phyloP scores from a whole-genome alignment of 352 stramenopile species.

The Nothophytophthora sp. region DNA sequence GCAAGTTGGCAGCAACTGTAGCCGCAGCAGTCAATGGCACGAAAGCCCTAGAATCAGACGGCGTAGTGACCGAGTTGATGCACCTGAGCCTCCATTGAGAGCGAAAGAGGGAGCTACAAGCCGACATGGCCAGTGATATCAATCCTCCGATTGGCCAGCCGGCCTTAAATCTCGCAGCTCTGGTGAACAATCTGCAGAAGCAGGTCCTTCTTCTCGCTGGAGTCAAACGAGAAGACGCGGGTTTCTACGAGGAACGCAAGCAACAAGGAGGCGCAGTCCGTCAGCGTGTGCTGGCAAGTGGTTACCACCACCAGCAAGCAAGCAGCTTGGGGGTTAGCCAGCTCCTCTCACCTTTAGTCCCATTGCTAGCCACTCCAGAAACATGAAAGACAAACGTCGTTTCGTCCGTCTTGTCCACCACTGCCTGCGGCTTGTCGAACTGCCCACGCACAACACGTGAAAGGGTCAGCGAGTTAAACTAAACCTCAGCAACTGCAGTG shows the following conservation, averaged over 20 bases:
- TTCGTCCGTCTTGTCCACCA: constrained; percentile 64
- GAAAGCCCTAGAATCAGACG: constrained; percentile 2
- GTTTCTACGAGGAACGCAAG: constrained; percentile 41
- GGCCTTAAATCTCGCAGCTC: constrained; percentile 39
- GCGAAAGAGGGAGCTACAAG: constrained; percentile 1
- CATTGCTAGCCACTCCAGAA: constrained; percentile 46
- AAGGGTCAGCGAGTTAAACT: not conserved
- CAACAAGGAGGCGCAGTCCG: not conserved
- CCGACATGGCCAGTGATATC: not conserved
- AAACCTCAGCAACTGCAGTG: not conserved
- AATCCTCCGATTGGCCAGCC: not conserved
- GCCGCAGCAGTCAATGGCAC: not conserved
- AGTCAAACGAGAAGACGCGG: constrained; percentile 65
- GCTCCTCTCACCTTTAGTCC: constrained; percentile 46
- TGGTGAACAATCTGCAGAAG: constrained; percentile 46
- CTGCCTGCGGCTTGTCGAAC: constrained; percentile 67
- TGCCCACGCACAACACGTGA: constrained; percentile 18
- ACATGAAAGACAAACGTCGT: constrained; percentile 68
- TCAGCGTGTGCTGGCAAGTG: too few relatives aligned
- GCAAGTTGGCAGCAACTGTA: constrained; percentile 18
- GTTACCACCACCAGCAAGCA: not conserved
- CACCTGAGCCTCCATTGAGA: constrained; percentile 11
- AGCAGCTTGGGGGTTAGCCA: not conserved
- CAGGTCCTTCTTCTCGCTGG: constrained; percentile 48
- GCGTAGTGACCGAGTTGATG: constrained; percentile 9